phyloP scores from a whole-genome alignment of 2,329 filamentous ascomycete genomes.

The Aureobasidium vineae region DNA sequence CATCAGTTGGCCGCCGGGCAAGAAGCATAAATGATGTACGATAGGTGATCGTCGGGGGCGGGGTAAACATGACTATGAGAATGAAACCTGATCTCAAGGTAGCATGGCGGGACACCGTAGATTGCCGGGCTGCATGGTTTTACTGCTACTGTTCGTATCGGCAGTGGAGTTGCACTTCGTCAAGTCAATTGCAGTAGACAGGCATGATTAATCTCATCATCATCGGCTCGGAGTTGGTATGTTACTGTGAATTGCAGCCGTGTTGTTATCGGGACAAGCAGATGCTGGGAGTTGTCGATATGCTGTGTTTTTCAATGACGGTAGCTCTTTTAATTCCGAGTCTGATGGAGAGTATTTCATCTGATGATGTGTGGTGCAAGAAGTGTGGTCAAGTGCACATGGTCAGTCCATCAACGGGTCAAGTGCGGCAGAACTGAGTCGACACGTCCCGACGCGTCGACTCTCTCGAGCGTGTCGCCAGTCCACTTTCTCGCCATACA shows the following conservation, averaged over 20 bases:
- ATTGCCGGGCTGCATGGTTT: neutral
- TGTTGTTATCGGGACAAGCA: neutral
- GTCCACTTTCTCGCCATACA: conserved; percentile 5
- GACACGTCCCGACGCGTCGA: conserved; percentile 17
- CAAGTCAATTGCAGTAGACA: neutral
- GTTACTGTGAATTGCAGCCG: neutral
- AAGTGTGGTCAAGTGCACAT: neutral
- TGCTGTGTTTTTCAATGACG: neutral
- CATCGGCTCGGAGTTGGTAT: neutral
- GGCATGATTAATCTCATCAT: neutral
- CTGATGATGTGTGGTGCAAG: neutral
- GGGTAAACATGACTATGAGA: neutral
- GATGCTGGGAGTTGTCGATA: neutral
- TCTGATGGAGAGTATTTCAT: neutral
- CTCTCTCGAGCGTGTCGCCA: neutral
- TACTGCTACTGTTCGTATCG: neutral
- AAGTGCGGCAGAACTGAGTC: neutral
- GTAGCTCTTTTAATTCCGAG: no score
- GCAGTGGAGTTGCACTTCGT: neutral
- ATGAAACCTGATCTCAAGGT: neutral
- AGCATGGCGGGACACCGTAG: neutral
- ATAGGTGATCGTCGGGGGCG: conserved; percentile 3
- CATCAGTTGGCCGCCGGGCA: neutral
- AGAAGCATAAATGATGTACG: neutral
- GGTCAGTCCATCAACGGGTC: neutral